phyloP scores from a whole-genome alignment of 148 eudicot genomes.

The Limonium bicolor region DNA sequence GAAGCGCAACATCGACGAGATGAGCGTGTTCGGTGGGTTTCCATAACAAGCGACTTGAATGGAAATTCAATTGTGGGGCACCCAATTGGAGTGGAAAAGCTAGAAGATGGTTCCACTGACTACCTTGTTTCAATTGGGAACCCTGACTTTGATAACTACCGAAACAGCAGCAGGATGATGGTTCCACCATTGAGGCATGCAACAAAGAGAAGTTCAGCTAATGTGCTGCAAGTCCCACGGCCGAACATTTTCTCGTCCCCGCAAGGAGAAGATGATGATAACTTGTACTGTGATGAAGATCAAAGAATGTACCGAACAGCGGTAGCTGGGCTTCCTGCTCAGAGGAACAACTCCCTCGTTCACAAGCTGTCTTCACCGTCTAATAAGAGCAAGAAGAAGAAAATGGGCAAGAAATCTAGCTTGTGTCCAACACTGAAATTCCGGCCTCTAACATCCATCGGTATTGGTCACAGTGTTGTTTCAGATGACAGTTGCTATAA shows the following conservation, averaged over 20 bases:
- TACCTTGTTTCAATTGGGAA: slow-evolving; percentile 23
- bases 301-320: slow-evolving; percentile 18
- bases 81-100: slow-evolving; percentile 71
- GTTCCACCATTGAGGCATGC: slow-evolving; percentile 54
- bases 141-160: slow-evolving; percentile 11
- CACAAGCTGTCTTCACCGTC: slow-evolving; percentile 6
- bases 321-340: slow-evolving; percentile 13
- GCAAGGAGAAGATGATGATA: slow-evolving; percentile 18
- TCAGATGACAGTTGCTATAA: slow-evolving; percentile 11
- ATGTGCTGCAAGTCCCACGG: slow-evolving; percentile 44
- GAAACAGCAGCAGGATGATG: slow-evolving; percentile 14
- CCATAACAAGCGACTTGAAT: slow-evolving; percentile 77
- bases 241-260: slow-evolving; percentile 34
- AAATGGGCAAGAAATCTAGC: slow-evolving; percentile 29
- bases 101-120: slow-evolving; percentile 62
- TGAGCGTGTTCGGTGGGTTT: slow-evolving; percentile 88
- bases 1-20: slow-evolving; percentile 59
- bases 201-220: slow-evolving; percentile 62
- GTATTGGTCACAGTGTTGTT: slow-evolving; percentile 27
- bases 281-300: slow-evolving; percentile 21
- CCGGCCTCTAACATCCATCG: slow-evolving; percentile 52
- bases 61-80: slow-evolving; percentile 90
- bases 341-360: slow-evolving; percentile 13
- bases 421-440: slow-evolving; percentile 47
- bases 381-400: slow-evolving; percentile 19